Percentiles rank a stretch among this genome's conserved stretches.
Evolutionary conservation across 495 filamentous ascomycete genomes (phyloP).

Genomic region (Corynascus novoguineensis): DNA sequence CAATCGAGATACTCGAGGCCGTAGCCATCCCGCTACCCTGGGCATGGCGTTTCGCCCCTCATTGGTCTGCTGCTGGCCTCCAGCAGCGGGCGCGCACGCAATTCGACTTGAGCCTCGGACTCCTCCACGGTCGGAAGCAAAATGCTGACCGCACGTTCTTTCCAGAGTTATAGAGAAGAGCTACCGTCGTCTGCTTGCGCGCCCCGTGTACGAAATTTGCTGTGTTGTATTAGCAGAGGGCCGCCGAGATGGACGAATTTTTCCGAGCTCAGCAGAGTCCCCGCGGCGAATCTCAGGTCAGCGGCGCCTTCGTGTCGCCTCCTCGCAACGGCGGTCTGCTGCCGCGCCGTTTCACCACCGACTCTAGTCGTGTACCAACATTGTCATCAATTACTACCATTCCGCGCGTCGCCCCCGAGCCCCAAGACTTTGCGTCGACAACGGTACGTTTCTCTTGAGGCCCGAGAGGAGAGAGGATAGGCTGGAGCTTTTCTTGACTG

Average conservation of each 20-base stretch:
- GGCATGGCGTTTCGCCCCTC: no score
- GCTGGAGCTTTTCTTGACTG: not conserved
- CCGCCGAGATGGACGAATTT: conserved; percentile 63
- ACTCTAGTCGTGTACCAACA: conserved; percentile 78
- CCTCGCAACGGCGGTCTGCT: conserved; percentile 59
- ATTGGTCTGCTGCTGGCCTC: not conserved
- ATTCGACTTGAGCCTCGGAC: conserved; percentile 1
- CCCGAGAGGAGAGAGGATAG: not conserved
- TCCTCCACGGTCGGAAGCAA: not conserved
- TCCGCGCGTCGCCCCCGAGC: conserved; percentile 34
- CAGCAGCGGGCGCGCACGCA: not conserved
- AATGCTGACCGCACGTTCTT: conserved; percentile 11
- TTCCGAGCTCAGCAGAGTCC: conserved; percentile 70
- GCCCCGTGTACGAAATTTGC: conserved; percentile 42
- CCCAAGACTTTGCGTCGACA: conserved; percentile 40
- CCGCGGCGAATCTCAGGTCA: conserved; percentile 62
- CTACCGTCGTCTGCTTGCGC: conserved; percentile 32
- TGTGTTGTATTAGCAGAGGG: conserved; percentile 36
- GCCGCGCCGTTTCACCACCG: conserved; percentile 90
- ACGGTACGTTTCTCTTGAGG: conserved; percentile 34
- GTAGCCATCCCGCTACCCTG: not conserved
- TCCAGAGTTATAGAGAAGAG: conserved; percentile 28
- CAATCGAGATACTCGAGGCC: not conserved
- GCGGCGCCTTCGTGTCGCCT: conserved; percentile 59
- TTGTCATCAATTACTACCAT: conserved; percentile 60